Conservation (phyloP, 2,329 filamentous ascomycete species). For the Graphilbum fragrans region DNA sequence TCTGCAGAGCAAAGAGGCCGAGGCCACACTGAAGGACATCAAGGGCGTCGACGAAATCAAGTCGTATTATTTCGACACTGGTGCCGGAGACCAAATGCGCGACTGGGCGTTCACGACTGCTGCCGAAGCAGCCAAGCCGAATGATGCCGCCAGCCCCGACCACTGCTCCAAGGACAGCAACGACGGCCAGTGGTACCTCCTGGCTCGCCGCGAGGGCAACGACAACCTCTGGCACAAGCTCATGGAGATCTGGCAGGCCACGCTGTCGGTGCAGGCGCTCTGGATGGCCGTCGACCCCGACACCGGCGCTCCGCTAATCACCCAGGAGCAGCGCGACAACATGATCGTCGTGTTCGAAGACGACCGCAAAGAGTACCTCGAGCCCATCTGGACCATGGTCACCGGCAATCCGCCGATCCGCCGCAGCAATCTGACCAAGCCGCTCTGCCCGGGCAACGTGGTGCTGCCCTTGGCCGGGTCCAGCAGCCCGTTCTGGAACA, state of each 20-base stretch:
- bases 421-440: conserved; percentile 1
- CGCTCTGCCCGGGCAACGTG: conserved; percentile 12
- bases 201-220: conserved; percentile 15
- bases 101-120: conserved; percentile 6
- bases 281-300: conserved; percentile 11
- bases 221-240: conserved; percentile 17
- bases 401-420: conserved; percentile 12
- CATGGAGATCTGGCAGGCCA: conserved; percentile 17
- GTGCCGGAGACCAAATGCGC: conserved; percentile 10
- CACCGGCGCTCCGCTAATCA: conserved; percentile 12
- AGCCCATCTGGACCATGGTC: conserved; percentile 9
- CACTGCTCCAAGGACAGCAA: conserved; percentile 1
- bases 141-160: not conserved
- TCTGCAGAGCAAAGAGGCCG: not conserved
- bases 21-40: not conserved
- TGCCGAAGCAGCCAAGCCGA: not conserved
- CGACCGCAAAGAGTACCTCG: conserved; percentile 1
- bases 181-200: conserved; percentile 12
- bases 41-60: conserved; percentile 6
- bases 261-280: conserved; percentile 13
- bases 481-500: conserved; percentile 15
- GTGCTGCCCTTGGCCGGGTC: conserved; percentile 10
- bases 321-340: conserved; percentile 6
- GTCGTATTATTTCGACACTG: conserved; percentile 14
- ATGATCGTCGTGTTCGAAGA: conserved; percentile 13